phyloP scores from a whole-genome alignment of 805 yeast genomes.

The Hanseniaspora thailandica region DNA sequence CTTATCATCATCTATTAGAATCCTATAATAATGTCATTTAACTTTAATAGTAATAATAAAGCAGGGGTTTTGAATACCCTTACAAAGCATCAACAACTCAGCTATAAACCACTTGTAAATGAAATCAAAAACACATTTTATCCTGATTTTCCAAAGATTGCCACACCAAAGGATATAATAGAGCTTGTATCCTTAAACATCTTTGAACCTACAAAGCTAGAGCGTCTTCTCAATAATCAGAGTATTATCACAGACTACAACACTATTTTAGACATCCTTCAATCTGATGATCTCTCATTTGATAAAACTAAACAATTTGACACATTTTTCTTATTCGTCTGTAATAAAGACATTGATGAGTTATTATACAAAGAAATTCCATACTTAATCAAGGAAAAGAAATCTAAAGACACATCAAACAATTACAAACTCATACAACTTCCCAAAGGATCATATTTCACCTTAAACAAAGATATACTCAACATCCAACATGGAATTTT shows the following conservation, averaged over 20 bases:
- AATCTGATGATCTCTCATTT: not conserved
- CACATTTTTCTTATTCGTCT: constrained; percentile 1
- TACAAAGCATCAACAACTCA: not conserved
- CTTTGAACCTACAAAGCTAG: not conserved
- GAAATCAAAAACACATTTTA: not conserved
- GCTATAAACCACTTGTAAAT: constrained; percentile 1
- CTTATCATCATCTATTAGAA: no score
- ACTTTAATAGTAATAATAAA: constrained; percentile 8
- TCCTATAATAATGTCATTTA: not conserved
- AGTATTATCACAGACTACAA: constrained; percentile 1
- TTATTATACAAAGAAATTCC: constrained; percentile 1
- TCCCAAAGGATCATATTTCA: not conserved
- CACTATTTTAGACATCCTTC: not conserved
- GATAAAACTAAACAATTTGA: not conserved
- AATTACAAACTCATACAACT: constrained; percentile 3
- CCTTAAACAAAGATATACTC: not conserved
- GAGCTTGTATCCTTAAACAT: not conserved
- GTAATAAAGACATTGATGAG: constrained; percentile 2
- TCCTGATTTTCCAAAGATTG: not conserved
- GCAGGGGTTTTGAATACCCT: not conserved
- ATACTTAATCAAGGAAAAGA: not conserved
- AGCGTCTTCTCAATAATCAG: not conserved
- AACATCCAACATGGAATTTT: constrained; percentile 1
- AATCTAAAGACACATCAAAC: not conserved
- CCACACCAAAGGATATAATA: constrained; percentile 2